Evolutionary conservation across 495 filamentous ascomycete species (phyloP).

Genomic region (Penicillium simplicissimum): DNA sequence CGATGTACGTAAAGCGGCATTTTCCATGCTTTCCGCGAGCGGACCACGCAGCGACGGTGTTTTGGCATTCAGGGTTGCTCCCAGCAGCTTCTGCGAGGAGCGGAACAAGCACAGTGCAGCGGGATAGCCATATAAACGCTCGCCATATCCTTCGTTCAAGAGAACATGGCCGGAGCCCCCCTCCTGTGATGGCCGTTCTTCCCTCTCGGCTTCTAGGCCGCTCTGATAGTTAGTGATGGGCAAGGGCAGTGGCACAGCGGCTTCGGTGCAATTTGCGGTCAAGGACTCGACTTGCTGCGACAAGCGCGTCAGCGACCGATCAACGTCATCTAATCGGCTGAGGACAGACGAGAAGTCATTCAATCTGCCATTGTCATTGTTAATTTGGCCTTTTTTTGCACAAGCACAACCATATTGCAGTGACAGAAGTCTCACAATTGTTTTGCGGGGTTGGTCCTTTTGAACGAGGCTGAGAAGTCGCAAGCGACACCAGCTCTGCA

Average conservation of each 20-base stretch:
- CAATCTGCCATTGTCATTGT: not conserved
- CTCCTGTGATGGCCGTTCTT: not conserved
- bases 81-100: conserved; percentile 1
- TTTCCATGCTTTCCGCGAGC: not conserved
- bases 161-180: not conserved
- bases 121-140: conserved; percentile 2
- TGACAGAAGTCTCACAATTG: not conserved
- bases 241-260: not conserved
- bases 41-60: not conserved
- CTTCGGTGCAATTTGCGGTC: not conserved
- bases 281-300: conserved; percentile 2
- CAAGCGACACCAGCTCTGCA: not conserved
- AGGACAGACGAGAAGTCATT: conserved; percentile 3
- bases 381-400: not conserved
- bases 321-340: not conserved
- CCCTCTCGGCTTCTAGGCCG: not conserved
- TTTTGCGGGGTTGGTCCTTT: conserved; percentile 2
- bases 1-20: not conserved
- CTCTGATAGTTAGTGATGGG: not conserved
- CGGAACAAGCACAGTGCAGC: conserved; percentile 4
- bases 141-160: not conserved
- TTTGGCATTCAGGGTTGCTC: not conserved
- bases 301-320: not conserved
- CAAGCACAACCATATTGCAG: not conserved
- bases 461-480: conserved; percentile 4